These are phyloP conservation scores for Didymella pinodella DNA, from an alignment of 2,329 filamentous ascomycete genomes.

Conservation along the genomic window DNA sequence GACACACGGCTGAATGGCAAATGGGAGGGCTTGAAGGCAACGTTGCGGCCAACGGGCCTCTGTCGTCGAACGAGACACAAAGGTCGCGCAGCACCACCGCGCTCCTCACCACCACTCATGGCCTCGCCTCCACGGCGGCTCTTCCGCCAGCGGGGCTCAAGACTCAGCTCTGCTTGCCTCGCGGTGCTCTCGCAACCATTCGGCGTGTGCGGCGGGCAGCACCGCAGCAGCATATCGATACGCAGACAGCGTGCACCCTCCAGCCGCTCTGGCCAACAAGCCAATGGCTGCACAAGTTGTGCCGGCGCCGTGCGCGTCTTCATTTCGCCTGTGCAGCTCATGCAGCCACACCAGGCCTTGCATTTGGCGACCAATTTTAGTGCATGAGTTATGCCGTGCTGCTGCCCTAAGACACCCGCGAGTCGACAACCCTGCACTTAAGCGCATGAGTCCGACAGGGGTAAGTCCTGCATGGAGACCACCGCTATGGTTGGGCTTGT, in stretches of 20 bases:
- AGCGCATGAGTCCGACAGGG: slow-evolving; percentile 49
- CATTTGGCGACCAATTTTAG: slow-evolving; percentile 44
- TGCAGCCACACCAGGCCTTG: slow-evolving; percentile 42
- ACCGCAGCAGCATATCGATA: slow-evolving; percentile 31
- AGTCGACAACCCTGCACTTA: slow-evolving; percentile 44
- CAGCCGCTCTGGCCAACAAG: slow-evolving; percentile 20
- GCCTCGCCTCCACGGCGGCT: slow-evolving; percentile 21
- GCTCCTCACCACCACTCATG: slow-evolving; percentile 15
- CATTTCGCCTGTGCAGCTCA: slow-evolving; percentile 45
- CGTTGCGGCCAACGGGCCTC: slow-evolving; percentile 22
- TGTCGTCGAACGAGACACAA: slow-evolving; percentile 41
- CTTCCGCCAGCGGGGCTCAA: slow-evolving; percentile 23
- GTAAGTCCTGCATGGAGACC: slow-evolving; percentile 42
- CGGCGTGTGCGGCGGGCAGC: slow-evolving; percentile 32
- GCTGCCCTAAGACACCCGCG: slow-evolving; percentile 47
- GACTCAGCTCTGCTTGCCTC: slow-evolving; percentile 17
- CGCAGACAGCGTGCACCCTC: slow-evolving; percentile 19
- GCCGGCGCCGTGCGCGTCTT: slow-evolving; percentile 44
- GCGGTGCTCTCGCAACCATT: slow-evolving; percentile 23
- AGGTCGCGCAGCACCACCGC: slow-evolving; percentile 23
- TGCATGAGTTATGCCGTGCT: slow-evolving; percentile 51
- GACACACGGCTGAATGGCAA: slow-evolving; percentile 37
- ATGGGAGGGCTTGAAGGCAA: slow-evolving; percentile 27
- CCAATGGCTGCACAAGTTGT: slow-evolving; percentile 35
- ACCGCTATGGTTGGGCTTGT: slow-evolving; percentile 45